These are phyloP conservation scores for Venturiaceae sp. DNA, from an alignment of 2,329 filamentous ascomycete genomes.

Conservation along the genomic window DNA sequence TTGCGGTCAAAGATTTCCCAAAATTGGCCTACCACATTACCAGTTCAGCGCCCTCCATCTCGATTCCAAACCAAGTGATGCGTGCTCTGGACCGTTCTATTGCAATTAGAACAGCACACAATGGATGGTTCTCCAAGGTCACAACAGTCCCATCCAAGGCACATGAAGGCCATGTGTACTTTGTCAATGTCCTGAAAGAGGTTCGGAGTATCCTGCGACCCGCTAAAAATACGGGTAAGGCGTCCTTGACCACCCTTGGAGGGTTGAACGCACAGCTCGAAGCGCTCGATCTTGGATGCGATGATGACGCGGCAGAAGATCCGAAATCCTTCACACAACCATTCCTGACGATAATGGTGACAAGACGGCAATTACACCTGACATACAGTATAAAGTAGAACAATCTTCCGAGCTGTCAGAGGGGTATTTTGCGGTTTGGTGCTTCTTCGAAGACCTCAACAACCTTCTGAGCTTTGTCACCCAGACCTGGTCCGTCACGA, in stretches of 20 bases:
- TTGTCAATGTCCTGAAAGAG: background rate
- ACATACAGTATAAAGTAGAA: too few species aligned
- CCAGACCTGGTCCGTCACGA: slow-evolving; percentile 20
- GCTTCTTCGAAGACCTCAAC: slow-evolving; percentile 20
- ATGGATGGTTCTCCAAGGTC: background rate
- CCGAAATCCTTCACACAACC: background rate
- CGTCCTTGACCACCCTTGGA: background rate
- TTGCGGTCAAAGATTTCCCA: background rate
- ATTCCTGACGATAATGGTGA: background rate
- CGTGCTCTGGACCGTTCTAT: background rate
- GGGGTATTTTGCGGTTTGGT: slow-evolving; percentile 11
- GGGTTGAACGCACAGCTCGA: background rate
- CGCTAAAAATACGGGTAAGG: too few species aligned
- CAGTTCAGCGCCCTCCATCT: background rate
- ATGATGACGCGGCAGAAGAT: too few species aligned
- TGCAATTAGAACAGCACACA: background rate
- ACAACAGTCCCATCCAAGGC: too few species aligned
- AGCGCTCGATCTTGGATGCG: background rate
- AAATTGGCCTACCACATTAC: background rate
- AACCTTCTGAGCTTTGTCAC: slow-evolving; percentile 19
- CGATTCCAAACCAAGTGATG: background rate
- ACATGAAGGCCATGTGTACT: background rate
- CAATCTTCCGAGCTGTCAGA: too few species aligned
- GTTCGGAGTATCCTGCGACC: background rate
- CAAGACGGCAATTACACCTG: background rate